phyloP scores from a whole-genome alignment of 495 filamentous ascomycete genomes.

The Talaromyces ruber region DNA sequence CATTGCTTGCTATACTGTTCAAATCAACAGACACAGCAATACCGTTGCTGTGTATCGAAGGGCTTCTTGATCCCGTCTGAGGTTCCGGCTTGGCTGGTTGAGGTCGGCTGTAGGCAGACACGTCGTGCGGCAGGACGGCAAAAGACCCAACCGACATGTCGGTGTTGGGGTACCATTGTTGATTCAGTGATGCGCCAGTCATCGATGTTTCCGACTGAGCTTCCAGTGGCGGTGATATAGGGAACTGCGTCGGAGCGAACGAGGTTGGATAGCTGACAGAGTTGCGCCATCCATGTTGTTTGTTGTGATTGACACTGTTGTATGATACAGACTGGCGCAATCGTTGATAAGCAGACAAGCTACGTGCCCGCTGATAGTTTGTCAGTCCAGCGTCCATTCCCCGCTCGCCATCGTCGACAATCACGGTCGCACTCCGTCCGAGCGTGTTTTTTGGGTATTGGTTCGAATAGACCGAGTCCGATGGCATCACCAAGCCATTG shows the following conservation, averaged over 20 bases:
- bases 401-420: slow-evolving; percentile 33
- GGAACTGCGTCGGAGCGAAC: slow-evolving; percentile 2
- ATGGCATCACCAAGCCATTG: slow-evolving; percentile 23
- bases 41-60: background rate
- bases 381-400: slow-evolving; percentile 24
- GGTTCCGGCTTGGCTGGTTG: background rate
- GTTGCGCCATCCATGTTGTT: background rate
- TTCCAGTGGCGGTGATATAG: slow-evolving; percentile 8
- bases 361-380: slow-evolving; percentile 14
- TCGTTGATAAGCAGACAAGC: slow-evolving; percentile 1
- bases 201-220: slow-evolving; percentile 5
- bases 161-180: slow-evolving; percentile 1
- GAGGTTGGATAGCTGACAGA: background rate
- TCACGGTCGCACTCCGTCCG: slow-evolving; percentile 23
- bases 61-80: background rate
- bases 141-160: background rate
- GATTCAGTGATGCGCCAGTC: background rate
- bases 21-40: background rate
- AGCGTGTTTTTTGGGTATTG: slow-evolving; percentile 26
- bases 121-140: background rate
- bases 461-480: slow-evolving; percentile 30
- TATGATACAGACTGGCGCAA: background rate
- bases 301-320: background rate
- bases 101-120: background rate
- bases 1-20: background rate